Base-by-base conservation (phyloP, 805 yeast species). In the Saturnispora diversa region DNA sequence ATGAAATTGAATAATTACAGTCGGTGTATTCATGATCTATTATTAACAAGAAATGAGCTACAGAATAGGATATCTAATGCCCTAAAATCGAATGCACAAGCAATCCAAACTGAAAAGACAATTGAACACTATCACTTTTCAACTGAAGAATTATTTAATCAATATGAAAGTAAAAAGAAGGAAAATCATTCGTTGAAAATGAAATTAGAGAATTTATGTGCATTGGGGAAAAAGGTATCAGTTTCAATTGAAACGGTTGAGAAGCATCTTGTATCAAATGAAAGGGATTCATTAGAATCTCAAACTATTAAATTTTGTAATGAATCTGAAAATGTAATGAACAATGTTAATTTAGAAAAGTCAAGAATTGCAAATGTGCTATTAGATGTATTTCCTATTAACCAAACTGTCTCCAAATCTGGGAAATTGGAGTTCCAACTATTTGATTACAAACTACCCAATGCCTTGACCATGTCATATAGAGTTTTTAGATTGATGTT, bases 1-100 rank as follows among this genome's bases (percentile, higher is more conserved):
- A 64, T 68, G 70, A 66, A 65, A 38, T 39, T 68, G 43, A 64
- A 64, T 37, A 65, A 65, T 23, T 47, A 63, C 11, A 62, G 63
- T 12, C 44, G 55, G 13, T 63, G 67, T 37, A 55, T 65, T 9
- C 53, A 56, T 23, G 72, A 68, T 38, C 39, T 64, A 8, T 15
- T 51, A 4, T 30, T 42, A 5, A 48, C 52, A 8, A 55, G 51
- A 19, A 38, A 31, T 13, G 42, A 39, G 6, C 36, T 57, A 6
- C 37, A 37, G 1, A 19, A 22, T 5, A 20, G 43, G 31, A 43
- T 47, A 13, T 12, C 40, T 3, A 20, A 24, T 1, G 27, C 15
- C 7, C 10, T 40, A 6, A 16, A 35, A 4, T 12, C 16, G 9
- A 30, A 29, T 16, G 15, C 10, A 24, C 12, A 22, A 23, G 2